These are phyloP conservation scores for Agapanthus africanus DNA, from an alignment of 106 monocot genomes.

Conservation along the genomic window DNA sequence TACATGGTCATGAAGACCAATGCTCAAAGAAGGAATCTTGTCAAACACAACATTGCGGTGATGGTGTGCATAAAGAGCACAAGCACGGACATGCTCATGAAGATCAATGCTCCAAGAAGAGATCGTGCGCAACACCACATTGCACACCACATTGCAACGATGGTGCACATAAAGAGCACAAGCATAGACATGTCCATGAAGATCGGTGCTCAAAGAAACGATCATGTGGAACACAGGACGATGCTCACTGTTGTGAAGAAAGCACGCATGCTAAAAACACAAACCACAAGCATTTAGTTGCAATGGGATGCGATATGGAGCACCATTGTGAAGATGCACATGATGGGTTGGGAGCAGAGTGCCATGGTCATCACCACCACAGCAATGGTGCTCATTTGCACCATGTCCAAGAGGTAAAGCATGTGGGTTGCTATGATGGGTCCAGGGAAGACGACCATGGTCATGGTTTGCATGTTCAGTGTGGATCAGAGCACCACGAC, in stretches of 20 bases:
- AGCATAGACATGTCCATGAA: too few species aligned
- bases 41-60: constrained; percentile 6
- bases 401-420: background rate
- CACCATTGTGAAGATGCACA: background rate
- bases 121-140: background rate
- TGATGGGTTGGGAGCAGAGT: background rate
- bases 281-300: background rate
- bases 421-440: background rate
- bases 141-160: background rate
- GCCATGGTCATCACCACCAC: background rate
- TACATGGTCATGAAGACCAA: background rate
- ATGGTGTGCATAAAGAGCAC: background rate
- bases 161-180: too few species aligned
- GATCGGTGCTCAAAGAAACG: too few species aligned
- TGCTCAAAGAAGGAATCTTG: background rate
- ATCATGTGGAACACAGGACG: too few species aligned
- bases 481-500: background rate
- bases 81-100: background rate
- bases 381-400: background rate
- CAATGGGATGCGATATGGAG: background rate
- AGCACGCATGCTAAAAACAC: background rate
- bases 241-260: background rate
- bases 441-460: background rate
- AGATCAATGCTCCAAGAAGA: background rate
- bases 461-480: background rate